phyloP scores from a whole-genome alignment of 2,329 filamentous ascomycete species.

The Westerdykella sp. region DNA sequence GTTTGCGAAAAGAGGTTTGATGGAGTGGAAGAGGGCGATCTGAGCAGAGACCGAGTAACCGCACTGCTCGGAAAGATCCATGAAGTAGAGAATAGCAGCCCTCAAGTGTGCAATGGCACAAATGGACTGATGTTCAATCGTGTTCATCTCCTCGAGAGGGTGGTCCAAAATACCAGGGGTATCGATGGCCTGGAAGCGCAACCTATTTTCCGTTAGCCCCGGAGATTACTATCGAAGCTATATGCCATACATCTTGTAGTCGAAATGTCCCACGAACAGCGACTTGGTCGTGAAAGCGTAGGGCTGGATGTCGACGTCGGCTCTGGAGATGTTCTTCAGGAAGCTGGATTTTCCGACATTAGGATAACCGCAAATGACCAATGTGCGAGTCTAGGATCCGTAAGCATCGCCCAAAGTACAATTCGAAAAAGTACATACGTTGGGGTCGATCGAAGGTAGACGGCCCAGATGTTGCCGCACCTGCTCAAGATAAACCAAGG shows the following conservation, averaged over 20 bases:
- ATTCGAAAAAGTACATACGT: slow-evolving; percentile 35
- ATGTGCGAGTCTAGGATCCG: slow-evolving; percentile 60
- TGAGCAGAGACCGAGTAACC: slow-evolving; percentile 91
- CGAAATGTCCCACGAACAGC: slow-evolving; percentile 94
- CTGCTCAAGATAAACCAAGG: slow-evolving; percentile 91
- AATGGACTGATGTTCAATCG: slow-evolving; percentile 98
- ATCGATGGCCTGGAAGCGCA: slow-evolving; percentile 83
- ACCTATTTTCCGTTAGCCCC: slow-evolving; percentile 28
- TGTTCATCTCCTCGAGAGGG: slow-evolving; percentile 97
- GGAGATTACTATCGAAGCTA: slow-evolving; percentile 75
- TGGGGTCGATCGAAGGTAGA: slow-evolving; percentile 97
- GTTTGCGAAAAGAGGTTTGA: slow-evolving; percentile 94
- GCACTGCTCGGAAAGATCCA: slow-evolving; percentile 95
- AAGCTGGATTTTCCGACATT: slow-evolving; percentile 93
- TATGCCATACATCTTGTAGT: slow-evolving; percentile 72
- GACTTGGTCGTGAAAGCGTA: slow-evolving; percentile 99
- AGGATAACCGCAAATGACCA: slow-evolving; percentile 94
- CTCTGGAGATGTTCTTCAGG: slow-evolving; percentile 81
- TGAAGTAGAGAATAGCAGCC: slow-evolving; percentile 94
- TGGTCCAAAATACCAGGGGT: slow-evolving; percentile 98
- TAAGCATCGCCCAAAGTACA: not conserved
- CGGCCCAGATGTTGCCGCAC: slow-evolving; percentile 94
- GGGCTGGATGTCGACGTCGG: slow-evolving; percentile 94
- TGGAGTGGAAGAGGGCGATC: slow-evolving; percentile 90
- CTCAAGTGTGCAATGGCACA: slow-evolving; percentile 95